These are phyloP conservation scores for Dentipellis sp. DNA, from an alignment of 768 basidiomycete genomes.

Conservation along the genomic window DNA sequence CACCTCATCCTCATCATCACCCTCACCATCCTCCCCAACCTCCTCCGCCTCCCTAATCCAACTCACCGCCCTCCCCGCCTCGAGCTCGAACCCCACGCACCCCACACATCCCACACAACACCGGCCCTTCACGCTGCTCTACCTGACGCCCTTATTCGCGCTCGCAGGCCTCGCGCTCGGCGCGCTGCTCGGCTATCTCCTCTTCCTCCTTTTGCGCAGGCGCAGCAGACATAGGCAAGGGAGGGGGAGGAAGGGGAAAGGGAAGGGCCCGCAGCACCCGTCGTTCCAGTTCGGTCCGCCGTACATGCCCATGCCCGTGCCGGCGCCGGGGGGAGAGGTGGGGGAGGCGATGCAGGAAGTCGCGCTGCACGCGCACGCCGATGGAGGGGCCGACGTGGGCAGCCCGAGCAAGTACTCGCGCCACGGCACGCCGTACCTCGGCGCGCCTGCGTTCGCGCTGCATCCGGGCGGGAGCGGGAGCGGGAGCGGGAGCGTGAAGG, in stretches of 20 bases:
- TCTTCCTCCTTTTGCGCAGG: slow-evolving; percentile 11
- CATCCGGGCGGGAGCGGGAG: background rate
- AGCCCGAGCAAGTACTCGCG: slow-evolving; percentile 13
- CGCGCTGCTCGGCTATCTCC: slow-evolving; percentile 14
- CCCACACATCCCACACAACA: background rate
- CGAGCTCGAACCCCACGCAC: slow-evolving; percentile 6
- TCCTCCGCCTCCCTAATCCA: slow-evolving; percentile 5
- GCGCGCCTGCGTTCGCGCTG: no score
- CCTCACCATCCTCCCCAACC: background rate
- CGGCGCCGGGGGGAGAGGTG: background rate
- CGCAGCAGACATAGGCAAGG: slow-evolving; percentile 1
- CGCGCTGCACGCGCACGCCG: background rate
- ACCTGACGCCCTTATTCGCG: slow-evolving; percentile 22
- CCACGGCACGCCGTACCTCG: slow-evolving; percentile 1
- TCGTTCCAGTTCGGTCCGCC: slow-evolving; percentile 20
- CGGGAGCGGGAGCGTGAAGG: background rate
- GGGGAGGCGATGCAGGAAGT: background rate
- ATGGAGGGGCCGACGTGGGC: background rate
- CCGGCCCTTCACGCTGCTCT: slow-evolving; percentile 17
- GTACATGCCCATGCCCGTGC: slow-evolving; percentile 12
- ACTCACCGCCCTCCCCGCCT: slow-evolving; percentile 20
- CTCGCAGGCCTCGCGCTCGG: slow-evolving; percentile 18
- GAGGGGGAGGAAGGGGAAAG: no score
- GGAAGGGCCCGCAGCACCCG: background rate
- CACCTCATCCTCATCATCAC: background rate